Evolutionary conservation across 2,329 filamentous ascomycete species (phyloP), one percentile per base, ranked within the genome.

Genomic region (Fusarium sarcochroum): DNA sequence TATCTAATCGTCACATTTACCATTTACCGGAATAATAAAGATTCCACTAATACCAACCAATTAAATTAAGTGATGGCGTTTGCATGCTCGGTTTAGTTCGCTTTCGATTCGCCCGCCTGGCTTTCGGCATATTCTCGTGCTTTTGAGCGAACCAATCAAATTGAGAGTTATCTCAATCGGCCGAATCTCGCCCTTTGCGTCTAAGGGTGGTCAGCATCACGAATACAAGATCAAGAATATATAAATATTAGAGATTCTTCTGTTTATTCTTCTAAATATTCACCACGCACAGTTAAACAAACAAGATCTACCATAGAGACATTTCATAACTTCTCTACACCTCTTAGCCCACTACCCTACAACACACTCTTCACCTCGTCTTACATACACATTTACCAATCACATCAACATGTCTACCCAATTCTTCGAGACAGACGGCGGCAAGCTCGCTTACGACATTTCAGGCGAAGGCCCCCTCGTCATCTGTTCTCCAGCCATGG

Each of bases 401-500:
- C 20, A 35, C 4, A 21, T 2, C 9, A 35, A n/a, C 6, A 69
- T 69, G 66, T 20, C 66, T 27, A 13, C 66, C 34, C 49, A 42
- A n/a, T 66, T 38, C 15, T 54, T 69, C 17, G 65, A 69, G n/a
- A 66, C 51, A 5, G 65, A 69, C 6, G 60, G 61, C 1, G 66
- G 66, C 34, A 69, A 62, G 1, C 66, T 69, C 15, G 66, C 65
- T 7, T 47, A 69, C 1, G 60, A 69, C 1, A 42, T 69, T 4
- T 49, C 58, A 1, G 66, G 66, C 4, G 47, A 62, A 5, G 66
- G 66, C 1, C 66, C 66, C 13, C 65, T 69, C 1, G 25, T 69
- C 30, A 62, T 69, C 44, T 69, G 66, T 17, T 69, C 66, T 2
- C 66, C 66, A 2, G 66, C 34, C 0, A 52, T 69, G 65, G 66